Conservation (phyloP, 2,329 filamentous ascomycete genomes). For the Fusarium albidum region DNA sequence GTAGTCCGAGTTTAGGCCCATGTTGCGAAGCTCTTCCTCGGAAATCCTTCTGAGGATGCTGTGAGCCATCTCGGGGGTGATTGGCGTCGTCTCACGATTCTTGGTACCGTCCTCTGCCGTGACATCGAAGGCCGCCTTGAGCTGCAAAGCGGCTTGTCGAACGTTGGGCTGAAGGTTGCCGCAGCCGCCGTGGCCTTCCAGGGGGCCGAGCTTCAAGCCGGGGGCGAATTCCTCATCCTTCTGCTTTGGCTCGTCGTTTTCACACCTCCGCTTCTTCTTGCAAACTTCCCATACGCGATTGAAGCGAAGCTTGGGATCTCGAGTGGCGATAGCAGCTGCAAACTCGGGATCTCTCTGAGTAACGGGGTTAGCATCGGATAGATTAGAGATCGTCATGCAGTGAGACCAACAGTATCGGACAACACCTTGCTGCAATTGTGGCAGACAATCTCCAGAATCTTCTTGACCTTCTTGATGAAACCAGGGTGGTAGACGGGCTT, state of each 20-base stretch:
- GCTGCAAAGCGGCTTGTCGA: conserved; percentile 83
- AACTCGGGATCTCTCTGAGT: conserved; percentile 85
- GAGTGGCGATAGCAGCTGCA: conserved; percentile 78
- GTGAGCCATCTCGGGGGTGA: conserved; percentile 85
- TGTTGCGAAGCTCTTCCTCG: conserved; percentile 80
- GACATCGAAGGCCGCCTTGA: conserved; percentile 78
- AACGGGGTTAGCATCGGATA: conserved; percentile 68
- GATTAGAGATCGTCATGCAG: conserved; percentile 62
- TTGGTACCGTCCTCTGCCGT: conserved; percentile 75
- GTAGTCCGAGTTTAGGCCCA: conserved; percentile 94
- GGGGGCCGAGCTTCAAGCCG: conserved; percentile 60
- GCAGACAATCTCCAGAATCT: conserved; percentile 97
- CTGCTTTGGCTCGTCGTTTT: conserved; percentile 77
- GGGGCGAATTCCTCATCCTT: conserved; percentile 74
- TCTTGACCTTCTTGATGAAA: conserved; percentile 99
- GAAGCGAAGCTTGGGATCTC: conserved; percentile 95
- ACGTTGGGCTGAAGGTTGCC: conserved; percentile 91
- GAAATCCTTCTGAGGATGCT: conserved; percentile 87
- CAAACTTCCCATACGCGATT: conserved; percentile 91
- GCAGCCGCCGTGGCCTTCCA: conserved; percentile 82
- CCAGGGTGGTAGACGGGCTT: conserved; percentile 94
- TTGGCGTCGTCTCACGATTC: conserved; percentile 79
- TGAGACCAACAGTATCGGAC: conserved; percentile 93
- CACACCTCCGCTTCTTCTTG: conserved; percentile 86
- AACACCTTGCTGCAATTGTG: conserved; percentile 98